Evolutionary conservation across 2,329 filamentous ascomycete genomes (phyloP).

Genomic region (Fonsecaea pugnacius): DNA sequence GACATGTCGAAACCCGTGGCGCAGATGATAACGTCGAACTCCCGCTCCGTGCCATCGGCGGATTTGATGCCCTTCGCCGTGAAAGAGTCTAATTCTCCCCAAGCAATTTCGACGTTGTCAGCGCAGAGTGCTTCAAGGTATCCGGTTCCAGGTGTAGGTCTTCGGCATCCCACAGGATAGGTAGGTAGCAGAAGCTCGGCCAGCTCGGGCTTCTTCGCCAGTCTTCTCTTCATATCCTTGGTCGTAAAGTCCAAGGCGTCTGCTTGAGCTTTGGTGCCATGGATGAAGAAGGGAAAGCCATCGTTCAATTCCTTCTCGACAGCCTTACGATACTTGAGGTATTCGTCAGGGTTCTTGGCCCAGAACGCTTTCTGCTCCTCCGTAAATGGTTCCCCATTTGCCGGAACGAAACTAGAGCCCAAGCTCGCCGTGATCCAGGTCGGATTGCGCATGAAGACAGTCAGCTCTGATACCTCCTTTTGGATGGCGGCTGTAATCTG

Average conservation of each 20-base stretch:
- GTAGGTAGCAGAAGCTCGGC: not conserved
- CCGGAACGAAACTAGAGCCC: not conserved
- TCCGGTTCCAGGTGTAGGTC: slow-evolving; percentile 56
- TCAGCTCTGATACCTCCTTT: slow-evolving; percentile 24
- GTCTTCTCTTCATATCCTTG: slow-evolving; percentile 20
- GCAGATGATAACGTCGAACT: slow-evolving; percentile 48
- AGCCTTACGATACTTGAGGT: not conserved
- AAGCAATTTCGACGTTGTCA: slow-evolving; percentile 32
- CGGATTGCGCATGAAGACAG: not conserved
- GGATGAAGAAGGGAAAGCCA: not conserved
- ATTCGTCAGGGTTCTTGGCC: slow-evolving; percentile 1
- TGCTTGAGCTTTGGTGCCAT: not conserved
- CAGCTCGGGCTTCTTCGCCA: slow-evolving; percentile 39
- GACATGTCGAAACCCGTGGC: slow-evolving; percentile 50
- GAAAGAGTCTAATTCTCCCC: slow-evolving; percentile 48
- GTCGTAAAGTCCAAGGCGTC: not conserved
- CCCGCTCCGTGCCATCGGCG: slow-evolving; percentile 43
- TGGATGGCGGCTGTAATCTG: slow-evolving; percentile 37
- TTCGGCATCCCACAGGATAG: slow-evolving; percentile 37
- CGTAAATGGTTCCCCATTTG: not conserved
- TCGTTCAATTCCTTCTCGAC: slow-evolving; percentile 2
- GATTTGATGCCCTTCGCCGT: slow-evolving; percentile 47
- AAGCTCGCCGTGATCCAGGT: slow-evolving; percentile 2
- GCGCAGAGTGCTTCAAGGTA: slow-evolving; percentile 55
- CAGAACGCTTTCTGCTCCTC: not conserved